Percentiles rank a stretch among this genome's conserved stretches.
Conservation (phyloP, 176 grass and related monocot species). For the Rhynchospora tenuis region DNA sequence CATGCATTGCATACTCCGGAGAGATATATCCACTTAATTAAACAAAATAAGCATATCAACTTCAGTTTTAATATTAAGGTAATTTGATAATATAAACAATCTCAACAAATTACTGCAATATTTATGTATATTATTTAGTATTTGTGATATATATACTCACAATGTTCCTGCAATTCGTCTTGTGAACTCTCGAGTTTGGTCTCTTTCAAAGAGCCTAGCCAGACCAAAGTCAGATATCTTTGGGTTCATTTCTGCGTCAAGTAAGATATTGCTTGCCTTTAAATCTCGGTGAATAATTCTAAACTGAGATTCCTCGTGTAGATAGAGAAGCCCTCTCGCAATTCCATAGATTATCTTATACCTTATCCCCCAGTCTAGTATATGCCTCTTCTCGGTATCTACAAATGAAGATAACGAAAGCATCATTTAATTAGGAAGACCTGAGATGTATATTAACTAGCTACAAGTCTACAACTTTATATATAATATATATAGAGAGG, state of each 20-base stretch:
- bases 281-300: slow-evolving; percentile 43
- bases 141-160: slow-evolving; percentile 16
- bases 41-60: neutral
- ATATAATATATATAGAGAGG: too few relatives aligned
- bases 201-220: slow-evolving; percentile 30
- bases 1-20: slow-evolving; percentile 20
- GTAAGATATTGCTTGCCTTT: slow-evolving; percentile 38
- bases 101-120: neutral
- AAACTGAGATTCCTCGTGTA: slow-evolving; percentile 37
- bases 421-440: neutral
- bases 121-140: neutral
- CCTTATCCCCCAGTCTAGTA: slow-evolving; percentile 27
- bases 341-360: slow-evolving; percentile 37
- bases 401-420: neutral
- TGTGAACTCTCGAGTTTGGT: slow-evolving; percentile 36
- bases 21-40: slow-evolving; percentile 34
- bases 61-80: neutral
- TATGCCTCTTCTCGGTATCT: slow-evolving; percentile 13
- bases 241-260: slow-evolving; percentile 35
- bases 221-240: slow-evolving; percentile 40
- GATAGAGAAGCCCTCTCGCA: slow-evolving; percentile 26
- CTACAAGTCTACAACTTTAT: neutral
- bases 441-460: neutral
- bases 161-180: slow-evolving; percentile 32
- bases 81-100: neutral